A percentile compares a stretch with the other conserved stretches of the same genome.
phyloP scores from a whole-genome alignment of 106 monocot genomes.

The Acanthochlamys bracteata region DNA sequence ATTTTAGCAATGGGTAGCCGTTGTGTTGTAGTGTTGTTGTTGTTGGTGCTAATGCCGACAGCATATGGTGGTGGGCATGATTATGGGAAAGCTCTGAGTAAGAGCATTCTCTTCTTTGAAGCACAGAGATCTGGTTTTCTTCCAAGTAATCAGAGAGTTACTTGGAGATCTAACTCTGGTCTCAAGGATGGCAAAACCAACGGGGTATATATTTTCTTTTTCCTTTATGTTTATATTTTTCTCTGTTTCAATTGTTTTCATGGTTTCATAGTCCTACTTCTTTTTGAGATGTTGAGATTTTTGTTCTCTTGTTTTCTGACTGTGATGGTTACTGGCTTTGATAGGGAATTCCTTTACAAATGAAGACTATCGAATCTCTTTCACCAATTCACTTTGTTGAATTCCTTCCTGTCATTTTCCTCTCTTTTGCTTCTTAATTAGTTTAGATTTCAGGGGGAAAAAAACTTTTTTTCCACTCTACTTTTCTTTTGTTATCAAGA shows the following conservation, averaged over 20 bases:
- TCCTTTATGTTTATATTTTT: background rate
- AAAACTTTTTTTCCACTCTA: too few relatives aligned
- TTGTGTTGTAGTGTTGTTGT: constrained; percentile 1
- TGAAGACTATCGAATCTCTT: too few relatives aligned
- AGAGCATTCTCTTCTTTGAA: constrained; percentile 85
- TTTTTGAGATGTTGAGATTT: background rate
- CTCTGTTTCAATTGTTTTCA: background rate
- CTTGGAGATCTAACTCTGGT: constrained; percentile 77
- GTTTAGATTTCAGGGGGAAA: too few relatives aligned
- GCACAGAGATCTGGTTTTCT: constrained; percentile 90
- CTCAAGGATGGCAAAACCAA: constrained; percentile 66
- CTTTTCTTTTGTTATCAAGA: too few relatives aligned
- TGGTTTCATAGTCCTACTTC: background rate
- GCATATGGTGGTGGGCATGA: constrained; percentile 51
- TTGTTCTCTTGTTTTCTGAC: background rate
- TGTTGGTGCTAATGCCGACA: constrained; percentile 5
- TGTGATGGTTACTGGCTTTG: too few relatives aligned
- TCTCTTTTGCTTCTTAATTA: too few relatives aligned
- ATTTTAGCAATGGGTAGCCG: background rate
- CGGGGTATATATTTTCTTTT: constrained; percentile 32
- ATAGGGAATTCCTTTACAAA: too few relatives aligned
- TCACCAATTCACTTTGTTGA: too few relatives aligned
- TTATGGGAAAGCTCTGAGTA: constrained; percentile 65
- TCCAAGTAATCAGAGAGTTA: constrained; percentile 59
- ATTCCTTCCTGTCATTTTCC: too few relatives aligned